These are phyloP conservation scores for Myotisia sp. DNA, from an alignment of 2,329 filamentous ascomycete genomes.

Conservation along the genomic window DNA sequence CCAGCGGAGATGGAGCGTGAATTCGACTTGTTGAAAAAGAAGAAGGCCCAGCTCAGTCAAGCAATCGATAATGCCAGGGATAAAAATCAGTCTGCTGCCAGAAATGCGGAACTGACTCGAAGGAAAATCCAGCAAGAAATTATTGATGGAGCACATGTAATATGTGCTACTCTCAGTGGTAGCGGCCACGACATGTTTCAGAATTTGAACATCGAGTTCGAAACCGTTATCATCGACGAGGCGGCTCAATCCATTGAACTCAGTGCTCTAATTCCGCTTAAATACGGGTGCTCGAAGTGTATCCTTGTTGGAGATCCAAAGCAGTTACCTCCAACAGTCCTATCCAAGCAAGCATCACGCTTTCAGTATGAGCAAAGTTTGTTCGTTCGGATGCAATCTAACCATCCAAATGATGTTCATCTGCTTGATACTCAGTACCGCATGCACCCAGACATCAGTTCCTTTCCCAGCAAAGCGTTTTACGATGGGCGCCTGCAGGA, in stretches of 20 bases:
- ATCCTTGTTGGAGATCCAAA: constrained; percentile 96
- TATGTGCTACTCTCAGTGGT: constrained; percentile 89
- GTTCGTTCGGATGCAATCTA: constrained; percentile 95
- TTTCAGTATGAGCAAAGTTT: constrained; percentile 96
- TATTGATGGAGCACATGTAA: constrained; percentile 75
- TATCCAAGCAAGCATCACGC: constrained; percentile 79
- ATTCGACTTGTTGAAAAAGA: constrained; percentile 62
- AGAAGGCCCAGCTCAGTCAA: constrained; percentile 60
- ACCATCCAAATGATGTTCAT: constrained; percentile 76
- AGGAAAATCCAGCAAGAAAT: constrained; percentile 81
- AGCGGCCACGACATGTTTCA: constrained; percentile 97
- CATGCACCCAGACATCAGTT: constrained; percentile 95
- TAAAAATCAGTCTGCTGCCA: constrained; percentile 62
- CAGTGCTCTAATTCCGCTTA: constrained; percentile 87
- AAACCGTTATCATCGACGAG: constrained; percentile 96
- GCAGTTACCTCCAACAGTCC: constrained; percentile 85
- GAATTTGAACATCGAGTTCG: constrained; percentile 85
- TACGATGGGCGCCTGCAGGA: constrained; percentile 81
- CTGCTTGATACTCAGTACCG: constrained; percentile 95
- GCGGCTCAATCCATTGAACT: constrained; percentile 96
- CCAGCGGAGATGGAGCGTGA: constrained; percentile 50
- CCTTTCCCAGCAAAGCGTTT: constrained; percentile 79
- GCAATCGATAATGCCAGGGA: constrained; percentile 81
- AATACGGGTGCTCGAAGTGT: constrained; percentile 94
- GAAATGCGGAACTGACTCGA: constrained; percentile 73